Conservation (phyloP, 352 stramenopile genomes). For the Detonula confervacea region DNA sequence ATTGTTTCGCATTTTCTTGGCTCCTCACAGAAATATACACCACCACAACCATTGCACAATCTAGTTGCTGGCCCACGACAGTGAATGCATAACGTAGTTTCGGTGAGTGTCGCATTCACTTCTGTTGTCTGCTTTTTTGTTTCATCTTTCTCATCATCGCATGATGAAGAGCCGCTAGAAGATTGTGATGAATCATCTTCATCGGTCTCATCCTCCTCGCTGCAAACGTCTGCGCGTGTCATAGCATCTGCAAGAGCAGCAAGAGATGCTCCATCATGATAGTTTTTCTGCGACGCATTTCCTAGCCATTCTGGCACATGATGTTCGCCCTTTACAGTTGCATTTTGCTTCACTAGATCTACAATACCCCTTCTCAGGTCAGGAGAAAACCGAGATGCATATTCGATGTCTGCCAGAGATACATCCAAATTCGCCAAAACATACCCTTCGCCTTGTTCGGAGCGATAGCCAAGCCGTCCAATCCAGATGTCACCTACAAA, state of each 20-base stretch:
- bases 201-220: slow-evolving; percentile 39
- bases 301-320: slow-evolving; percentile 61
- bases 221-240: slow-evolving; percentile 28
- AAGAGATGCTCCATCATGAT: slow-evolving; percentile 70
- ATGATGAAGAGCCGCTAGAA: neutral
- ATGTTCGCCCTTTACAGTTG: neutral
- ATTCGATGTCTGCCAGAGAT: slow-evolving; percentile 10
- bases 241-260: slow-evolving; percentile 60
- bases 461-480: slow-evolving; percentile 32
- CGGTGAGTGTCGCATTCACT: slow-evolving; percentile 39
- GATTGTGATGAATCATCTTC: neutral
- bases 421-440: slow-evolving; percentile 33
- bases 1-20: slow-evolving; percentile 41
- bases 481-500: slow-evolving; percentile 69
- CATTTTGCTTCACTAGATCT: neutral
- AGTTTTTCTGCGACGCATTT: slow-evolving; percentile 72
- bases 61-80: slow-evolving; percentile 64
- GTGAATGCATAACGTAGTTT: slow-evolving; percentile 71
- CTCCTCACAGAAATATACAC: slow-evolving; percentile 72
- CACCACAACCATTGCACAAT: slow-evolving; percentile 65
- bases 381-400: slow-evolving; percentile 20
- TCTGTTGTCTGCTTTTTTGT: neutral
- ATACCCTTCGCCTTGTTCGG: neutral
- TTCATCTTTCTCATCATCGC: too few relatives aligned
- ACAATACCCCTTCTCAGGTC: slow-evolving; percentile 32